phyloP scores from a whole-genome alignment of 306 rosid species.

The Citrullus amarus region DNA sequence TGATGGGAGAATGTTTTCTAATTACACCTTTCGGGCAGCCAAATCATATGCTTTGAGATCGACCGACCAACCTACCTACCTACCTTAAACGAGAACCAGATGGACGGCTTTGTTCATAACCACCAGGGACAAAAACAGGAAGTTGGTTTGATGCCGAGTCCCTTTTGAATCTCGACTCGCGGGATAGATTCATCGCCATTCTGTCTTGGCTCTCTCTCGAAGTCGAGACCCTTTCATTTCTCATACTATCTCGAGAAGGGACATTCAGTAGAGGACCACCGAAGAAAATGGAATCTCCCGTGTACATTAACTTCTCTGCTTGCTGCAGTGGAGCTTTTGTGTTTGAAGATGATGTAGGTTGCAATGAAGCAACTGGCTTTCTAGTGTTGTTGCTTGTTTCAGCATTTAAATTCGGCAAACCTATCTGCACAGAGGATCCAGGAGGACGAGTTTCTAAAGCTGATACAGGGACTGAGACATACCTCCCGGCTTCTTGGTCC shows the following conservation, averaged over 20 bases:
- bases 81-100: constrained; percentile 48
- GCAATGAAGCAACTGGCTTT: constrained; percentile 34
- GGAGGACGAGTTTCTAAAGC: constrained; percentile 64
- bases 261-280: constrained; percentile 79
- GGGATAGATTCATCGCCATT: constrained; percentile 32
- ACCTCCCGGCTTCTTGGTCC: constrained; percentile 99
- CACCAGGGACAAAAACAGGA: constrained; percentile 85
- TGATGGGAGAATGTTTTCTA: background rate
- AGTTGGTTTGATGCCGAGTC: constrained; percentile 79
- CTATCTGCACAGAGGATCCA: constrained; percentile 39
- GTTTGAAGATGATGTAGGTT: constrained; percentile 42
- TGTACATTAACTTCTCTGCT: constrained; percentile 64
- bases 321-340: constrained; percentile 40
- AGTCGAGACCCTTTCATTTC: constrained; percentile 38
- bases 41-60: constrained; percentile 2
- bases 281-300: constrained; percentile 88
- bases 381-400: constrained; percentile 42
- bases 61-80: background rate
- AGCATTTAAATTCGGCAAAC: constrained; percentile 32
- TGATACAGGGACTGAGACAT: constrained; percentile 73
- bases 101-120: constrained; percentile 37
- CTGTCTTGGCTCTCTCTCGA: constrained; percentile 47
- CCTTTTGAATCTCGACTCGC: constrained; percentile 68
- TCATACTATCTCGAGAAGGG: constrained; percentile 51
- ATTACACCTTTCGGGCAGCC: constrained; percentile 9